These are phyloP conservation scores for Aureobasidium sp. DNA, from an alignment of 2,329 filamentous ascomycete genomes.

Conservation along the genomic window DNA sequence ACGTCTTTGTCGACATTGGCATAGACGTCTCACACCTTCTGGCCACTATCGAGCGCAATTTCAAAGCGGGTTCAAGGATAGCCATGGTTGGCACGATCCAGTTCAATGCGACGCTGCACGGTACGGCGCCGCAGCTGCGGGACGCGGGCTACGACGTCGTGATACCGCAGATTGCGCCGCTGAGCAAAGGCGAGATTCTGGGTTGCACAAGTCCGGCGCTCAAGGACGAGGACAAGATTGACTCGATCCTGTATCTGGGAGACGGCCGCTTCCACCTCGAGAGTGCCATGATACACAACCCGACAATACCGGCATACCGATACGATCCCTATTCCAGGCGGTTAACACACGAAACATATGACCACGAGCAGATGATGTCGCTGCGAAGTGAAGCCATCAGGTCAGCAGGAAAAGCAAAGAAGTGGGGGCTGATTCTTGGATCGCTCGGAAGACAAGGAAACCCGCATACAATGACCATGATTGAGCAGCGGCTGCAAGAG, in stretches of 20 bases:
- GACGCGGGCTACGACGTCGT: conserved; percentile 77
- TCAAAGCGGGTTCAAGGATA: conserved; percentile 74
- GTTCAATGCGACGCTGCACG: conserved; percentile 95
- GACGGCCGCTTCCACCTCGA: conserved; percentile 95
- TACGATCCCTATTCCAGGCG: conserved; percentile 95
- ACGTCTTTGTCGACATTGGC: conserved; percentile 96
- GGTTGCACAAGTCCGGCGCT: conserved; percentile 89
- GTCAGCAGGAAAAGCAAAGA: conserved; percentile 67
- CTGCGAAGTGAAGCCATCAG: conserved; percentile 71
- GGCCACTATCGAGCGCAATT: conserved; percentile 82
- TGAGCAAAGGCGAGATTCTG: conserved; percentile 92
- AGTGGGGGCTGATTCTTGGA: conserved; percentile 93
- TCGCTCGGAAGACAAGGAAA: conserved; percentile 92
- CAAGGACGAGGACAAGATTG: conserved; percentile 49
- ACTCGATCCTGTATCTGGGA: conserved; percentile 80
- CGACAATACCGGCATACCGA: conserved; percentile 78
- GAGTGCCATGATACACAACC: conserved; percentile 99
- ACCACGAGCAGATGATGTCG: conserved; percentile 82
- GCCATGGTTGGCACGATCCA: conserved; percentile 96
- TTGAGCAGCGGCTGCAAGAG: conserved; percentile 67
- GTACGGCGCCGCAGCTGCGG: conserved; percentile 69
- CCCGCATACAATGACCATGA: conserved; percentile 80
- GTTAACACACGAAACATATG: conserved; percentile 85
- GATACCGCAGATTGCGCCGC: conserved; percentile 84
- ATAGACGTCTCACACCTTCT: conserved; percentile 87